These are phyloP conservation scores for Fusarium buharicum DNA, from an alignment of 2,329 filamentous ascomycete genomes.

Conservation along the genomic window DNA sequence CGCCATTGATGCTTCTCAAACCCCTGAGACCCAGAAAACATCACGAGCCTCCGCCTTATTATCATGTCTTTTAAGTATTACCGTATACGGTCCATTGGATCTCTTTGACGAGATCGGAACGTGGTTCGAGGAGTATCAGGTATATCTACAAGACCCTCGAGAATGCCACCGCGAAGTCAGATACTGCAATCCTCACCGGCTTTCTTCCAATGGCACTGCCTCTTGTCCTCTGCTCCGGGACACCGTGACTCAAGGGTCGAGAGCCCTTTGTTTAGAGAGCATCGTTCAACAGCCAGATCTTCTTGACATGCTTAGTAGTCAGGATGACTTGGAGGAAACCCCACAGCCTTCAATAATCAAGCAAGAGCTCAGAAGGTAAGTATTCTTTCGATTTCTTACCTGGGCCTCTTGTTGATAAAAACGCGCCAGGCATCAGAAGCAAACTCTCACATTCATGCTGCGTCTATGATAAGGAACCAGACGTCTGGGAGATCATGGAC, in stretches of 20 bases:
- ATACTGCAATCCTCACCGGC: slow-evolving; percentile 53
- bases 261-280: slow-evolving; percentile 3
- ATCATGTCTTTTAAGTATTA: slow-evolving; percentile 34
- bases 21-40: background rate
- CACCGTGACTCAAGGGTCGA: background rate
- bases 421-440: slow-evolving; percentile 54
- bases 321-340: slow-evolving; percentile 45
- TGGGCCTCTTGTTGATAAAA: background rate
- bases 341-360: too few species aligned
- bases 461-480: slow-evolving; percentile 36
- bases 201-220: slow-evolving; percentile 34
- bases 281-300: slow-evolving; percentile 32
- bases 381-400: too few species aligned
- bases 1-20: background rate
- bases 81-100: slow-evolving; percentile 46
- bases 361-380: too few species aligned
- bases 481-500: slow-evolving; percentile 50
- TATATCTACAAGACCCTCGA: slow-evolving; percentile 51
- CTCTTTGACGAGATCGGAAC: slow-evolving; percentile 45
- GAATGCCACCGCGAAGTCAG: slow-evolving; percentile 41
- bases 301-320: slow-evolving; percentile 41
- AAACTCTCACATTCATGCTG: slow-evolving; percentile 57
- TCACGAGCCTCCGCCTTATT: rapidly evolving
- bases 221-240: slow-evolving; percentile 11
- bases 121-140: slow-evolving; percentile 47